Evolutionary conservation across 2,329 filamentous ascomycete species (phyloP), one percentile per base, ranked within the genome.

Genomic region (Claviceps purpurea): DNA sequence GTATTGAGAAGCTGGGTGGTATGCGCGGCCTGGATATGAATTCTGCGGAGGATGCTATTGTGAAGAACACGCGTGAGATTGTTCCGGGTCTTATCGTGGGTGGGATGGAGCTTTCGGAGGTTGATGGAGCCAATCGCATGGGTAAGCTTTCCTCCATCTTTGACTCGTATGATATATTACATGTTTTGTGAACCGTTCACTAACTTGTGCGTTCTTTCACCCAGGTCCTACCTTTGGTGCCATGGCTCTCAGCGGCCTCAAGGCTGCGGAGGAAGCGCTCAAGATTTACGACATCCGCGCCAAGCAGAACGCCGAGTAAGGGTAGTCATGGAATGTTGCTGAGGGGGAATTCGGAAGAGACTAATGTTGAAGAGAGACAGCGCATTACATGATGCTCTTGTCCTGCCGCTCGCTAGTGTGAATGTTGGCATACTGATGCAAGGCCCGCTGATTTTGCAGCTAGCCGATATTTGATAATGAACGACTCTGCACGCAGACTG

Each of bases 11-110:
- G 70, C 80, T 95, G 2, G 89, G 88, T 53, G 89, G 89, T 58
- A 96, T 96, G 89, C 83, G 89, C 53, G 90, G 89, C 8, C 75
- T 96, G 18, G 89, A 96, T 69, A 96, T 95, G 89, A 87, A 89
- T 70, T 73, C 76, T 2, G 89, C 89, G 45, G 89, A 96, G 69
- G 89, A 96, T 61, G 89, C 89, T 47, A 95, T 96, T 60, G 89
- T 95, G 66, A 95, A 93, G 76, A 77, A 85, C 59, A 95, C 89
- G 6, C 82, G 89, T 55, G 89, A 95, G 74, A 78, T 96, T 55
- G 82, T 89, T 14, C 88, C 88, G 5, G 89, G 90, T 30, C 73
- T 96, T 57, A 89, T 95, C 61, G 85, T 94, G n/a, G 90, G 89
- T 50, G 90, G 89, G 41, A 96, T 96, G 89, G 89, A 95, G 69